These are phyloP conservation scores for Dioszegia crocea DNA, from an alignment of 768 basidiomycete genomes.

Conservation along the genomic window DNA sequence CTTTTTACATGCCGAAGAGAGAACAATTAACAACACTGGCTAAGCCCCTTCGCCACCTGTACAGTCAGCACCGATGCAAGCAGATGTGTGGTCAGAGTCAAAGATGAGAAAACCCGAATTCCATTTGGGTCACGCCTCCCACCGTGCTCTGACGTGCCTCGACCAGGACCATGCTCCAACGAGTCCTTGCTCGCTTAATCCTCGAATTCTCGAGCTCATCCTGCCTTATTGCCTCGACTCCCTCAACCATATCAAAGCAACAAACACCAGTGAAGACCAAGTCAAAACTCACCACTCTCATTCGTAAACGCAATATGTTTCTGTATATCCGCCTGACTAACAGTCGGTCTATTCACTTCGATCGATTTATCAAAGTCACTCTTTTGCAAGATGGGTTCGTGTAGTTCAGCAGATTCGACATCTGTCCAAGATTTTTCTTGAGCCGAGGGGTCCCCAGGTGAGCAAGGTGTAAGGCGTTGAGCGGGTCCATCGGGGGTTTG, in stretches of 20 bases:
- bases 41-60: conserved; percentile 8
- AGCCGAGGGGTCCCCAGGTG: conserved; percentile 81
- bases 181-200: no score
- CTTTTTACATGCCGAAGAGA: neutral
- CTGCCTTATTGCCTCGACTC: neutral
- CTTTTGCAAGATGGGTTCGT: conserved; percentile 77
- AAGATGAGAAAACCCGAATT: no score
- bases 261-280: no score
- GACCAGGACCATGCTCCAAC: no score
- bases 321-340: conserved; percentile 80
- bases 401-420: conserved; percentile 76
- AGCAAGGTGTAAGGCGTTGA: conserved; percentile 84
- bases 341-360: conserved; percentile 75
- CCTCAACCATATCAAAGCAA: no score
- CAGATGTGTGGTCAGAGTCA: no score
- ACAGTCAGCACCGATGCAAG: neutral
- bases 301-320: conserved; percentile 53
- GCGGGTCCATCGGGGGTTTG: conserved; percentile 31
- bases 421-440: conserved; percentile 86
- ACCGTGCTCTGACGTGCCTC: no score
- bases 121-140: no score
- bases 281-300: conserved; percentile 51
- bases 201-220: no score
- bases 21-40: neutral
- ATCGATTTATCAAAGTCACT: conserved; percentile 79